Evolutionary conservation across 192 early-diverging fungal genomes (phyloP).

Genomic region (Rhizophagus clarus): DNA sequence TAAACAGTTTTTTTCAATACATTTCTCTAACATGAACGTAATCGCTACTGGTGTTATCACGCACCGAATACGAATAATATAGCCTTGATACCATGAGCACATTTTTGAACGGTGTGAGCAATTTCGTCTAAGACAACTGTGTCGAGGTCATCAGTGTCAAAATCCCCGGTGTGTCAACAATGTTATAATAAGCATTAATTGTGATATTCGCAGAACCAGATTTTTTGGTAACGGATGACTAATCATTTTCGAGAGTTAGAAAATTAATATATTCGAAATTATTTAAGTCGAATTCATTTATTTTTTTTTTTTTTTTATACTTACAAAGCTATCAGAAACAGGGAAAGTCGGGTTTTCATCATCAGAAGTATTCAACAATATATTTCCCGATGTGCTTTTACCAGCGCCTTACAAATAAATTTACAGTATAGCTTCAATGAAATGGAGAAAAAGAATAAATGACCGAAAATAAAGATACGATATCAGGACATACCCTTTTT

Average conservation of each 20-base stretch:
- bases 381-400: constrained; percentile 2
- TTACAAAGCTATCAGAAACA: too few species aligned
- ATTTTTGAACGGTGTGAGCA: neutral
- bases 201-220: too few species aligned
- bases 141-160: neutral
- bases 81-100: neutral
- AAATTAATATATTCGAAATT: too few species aligned
- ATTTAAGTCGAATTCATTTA: too few species aligned
- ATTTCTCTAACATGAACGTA: neutral
- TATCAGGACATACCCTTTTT: too few species aligned
- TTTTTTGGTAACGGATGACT: too few species aligned
- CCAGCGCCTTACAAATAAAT: neutral
- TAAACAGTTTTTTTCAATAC: neutral
- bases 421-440: too few species aligned
- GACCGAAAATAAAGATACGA: too few species aligned
- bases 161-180: neutral
- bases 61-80: neutral
- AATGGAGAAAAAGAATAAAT: too few species aligned
- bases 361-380: neutral
- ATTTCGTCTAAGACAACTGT: neutral
- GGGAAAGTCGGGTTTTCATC: too few species aligned
- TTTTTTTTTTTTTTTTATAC: too few species aligned
- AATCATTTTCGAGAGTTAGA: too few species aligned
- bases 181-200: neutral
- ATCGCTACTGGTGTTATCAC: neutral